phyloP scores from a whole-genome alignment of 1,139 yeast genomes.

The Protomyces gravidus region DNA sequence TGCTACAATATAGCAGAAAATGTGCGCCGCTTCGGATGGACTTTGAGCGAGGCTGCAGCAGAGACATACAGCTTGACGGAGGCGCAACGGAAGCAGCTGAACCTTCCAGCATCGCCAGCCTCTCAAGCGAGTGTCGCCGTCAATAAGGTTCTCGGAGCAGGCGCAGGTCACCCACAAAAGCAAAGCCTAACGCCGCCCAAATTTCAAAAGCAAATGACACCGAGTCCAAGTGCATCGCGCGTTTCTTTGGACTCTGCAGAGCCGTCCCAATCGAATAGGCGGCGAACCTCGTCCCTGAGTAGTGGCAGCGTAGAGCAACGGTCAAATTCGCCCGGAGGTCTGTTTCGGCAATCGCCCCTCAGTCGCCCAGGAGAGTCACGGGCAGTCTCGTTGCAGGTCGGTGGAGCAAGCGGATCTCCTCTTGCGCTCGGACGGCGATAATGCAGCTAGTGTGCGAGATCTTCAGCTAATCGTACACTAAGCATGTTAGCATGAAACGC shows the following conservation, averaged over 20 bases:
- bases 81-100: slow-evolving; percentile 11
- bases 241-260: not conserved
- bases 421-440: not conserved
- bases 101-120: slow-evolving; percentile 22
- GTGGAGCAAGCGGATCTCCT: not conserved
- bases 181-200: slow-evolving; percentile 14
- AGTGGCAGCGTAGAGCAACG: not conserved
- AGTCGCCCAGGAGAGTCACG: not conserved
- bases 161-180: not conserved
- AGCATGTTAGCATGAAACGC: not conserved
- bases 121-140: not conserved
- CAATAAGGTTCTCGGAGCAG: not conserved
- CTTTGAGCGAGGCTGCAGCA: not conserved
- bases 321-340: not conserved
- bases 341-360: not conserved
- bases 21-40: slow-evolving; percentile 21
- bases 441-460: too few relatives aligned
- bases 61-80: slow-evolving; percentile 15
- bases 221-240: slow-evolving; percentile 8
- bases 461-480: not conserved
- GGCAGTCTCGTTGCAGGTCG: not conserved
- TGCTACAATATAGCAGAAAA: slow-evolving; percentile 14
- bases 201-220: slow-evolving; percentile 17
- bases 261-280: too few relatives aligned
- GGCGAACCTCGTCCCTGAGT: not conserved